Conservation (phyloP, 2,329 filamentous ascomycete species). For the Bipolaris oryzae region DNA sequence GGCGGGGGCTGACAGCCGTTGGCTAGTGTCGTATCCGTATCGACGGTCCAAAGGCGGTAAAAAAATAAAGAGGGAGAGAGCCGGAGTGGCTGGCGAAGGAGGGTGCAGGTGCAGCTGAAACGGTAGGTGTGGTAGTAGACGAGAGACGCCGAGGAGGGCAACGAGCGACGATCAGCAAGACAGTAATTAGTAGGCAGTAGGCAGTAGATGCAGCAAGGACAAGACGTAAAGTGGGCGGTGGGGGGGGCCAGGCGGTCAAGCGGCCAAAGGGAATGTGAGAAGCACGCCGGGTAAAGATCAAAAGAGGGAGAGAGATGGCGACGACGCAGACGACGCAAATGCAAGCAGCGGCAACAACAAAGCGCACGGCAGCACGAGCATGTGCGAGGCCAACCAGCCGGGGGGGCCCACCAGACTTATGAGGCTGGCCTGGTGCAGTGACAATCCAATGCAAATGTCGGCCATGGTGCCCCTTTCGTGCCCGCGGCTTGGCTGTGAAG, state of each 20-base stretch:
- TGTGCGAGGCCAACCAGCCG: constrained; percentile 7
- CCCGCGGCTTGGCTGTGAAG: constrained; percentile 24
- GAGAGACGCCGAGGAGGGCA: constrained; percentile 18
- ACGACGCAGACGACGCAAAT: constrained; percentile 7
- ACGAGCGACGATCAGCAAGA: constrained; percentile 26
- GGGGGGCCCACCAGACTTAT: constrained; percentile 22
- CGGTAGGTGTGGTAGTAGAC: constrained; percentile 19
- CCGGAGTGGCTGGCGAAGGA: constrained; percentile 9
- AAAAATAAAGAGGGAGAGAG: constrained; percentile 2
- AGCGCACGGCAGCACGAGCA: background rate
- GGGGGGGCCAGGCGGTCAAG: background rate
- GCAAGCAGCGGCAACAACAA: constrained; percentile 14
- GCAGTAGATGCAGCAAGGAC: background rate
- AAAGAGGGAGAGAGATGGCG: background rate
- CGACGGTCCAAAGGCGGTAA: constrained; percentile 9
- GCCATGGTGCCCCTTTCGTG: constrained; percentile 36
- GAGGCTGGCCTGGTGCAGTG: constrained; percentile 11
- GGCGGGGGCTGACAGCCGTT: constrained; percentile 27
- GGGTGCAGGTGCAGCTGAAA: constrained; percentile 21
- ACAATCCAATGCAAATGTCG: constrained; percentile 26
- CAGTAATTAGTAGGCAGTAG: constrained; percentile 8
- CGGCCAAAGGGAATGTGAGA: constrained; percentile 22
- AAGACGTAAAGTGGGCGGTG: background rate
- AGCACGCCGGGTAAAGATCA: constrained; percentile 13
- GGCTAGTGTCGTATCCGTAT: constrained; percentile 24